phyloP scores from a whole-genome alignment of 2,329 filamentous ascomycete species.

The Teratosphaeria viscida region DNA sequence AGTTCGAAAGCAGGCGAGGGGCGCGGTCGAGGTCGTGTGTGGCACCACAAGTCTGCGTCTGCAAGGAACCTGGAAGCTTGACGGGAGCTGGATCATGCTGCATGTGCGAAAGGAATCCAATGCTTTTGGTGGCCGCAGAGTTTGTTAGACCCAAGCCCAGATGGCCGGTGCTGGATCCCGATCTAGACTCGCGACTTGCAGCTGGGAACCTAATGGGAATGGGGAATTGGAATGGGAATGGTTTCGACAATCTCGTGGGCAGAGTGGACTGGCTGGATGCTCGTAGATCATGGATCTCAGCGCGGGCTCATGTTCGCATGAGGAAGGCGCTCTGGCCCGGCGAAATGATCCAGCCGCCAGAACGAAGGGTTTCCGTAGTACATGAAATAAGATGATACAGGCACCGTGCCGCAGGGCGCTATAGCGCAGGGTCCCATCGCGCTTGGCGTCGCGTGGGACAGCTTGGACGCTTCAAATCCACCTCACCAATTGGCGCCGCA shows the following conservation, averaged over 20 bases:
- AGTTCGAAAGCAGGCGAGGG: not conserved
- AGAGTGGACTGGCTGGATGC: not conserved
- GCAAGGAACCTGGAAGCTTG: too few relatives aligned
- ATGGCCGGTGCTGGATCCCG: not conserved
- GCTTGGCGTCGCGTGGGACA: not conserved
- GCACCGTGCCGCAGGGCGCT: not conserved
- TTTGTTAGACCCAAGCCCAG: not conserved
- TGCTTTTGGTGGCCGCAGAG: not conserved
- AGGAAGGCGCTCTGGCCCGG: not conserved
- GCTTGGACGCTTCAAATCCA: not conserved
- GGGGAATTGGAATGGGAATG: not conserved
- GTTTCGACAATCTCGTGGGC: not conserved
- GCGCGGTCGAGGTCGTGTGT: not conserved
- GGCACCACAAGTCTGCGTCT: too few relatives aligned
- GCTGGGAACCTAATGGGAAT: not conserved
- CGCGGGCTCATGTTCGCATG: not conserved
- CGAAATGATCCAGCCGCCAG: not conserved
- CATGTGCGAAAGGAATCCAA: too few relatives aligned
- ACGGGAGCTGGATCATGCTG: too few relatives aligned
- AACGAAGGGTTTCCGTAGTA: too few relatives aligned
- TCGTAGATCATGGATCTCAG: not conserved
- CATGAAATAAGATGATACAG: not conserved
- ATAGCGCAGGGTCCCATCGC: not conserved
- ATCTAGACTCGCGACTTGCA: not conserved
- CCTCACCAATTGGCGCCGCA: not conserved